Conservation (phyloP, 75 land plant species). For the Cryptomeria japonica region DNA sequence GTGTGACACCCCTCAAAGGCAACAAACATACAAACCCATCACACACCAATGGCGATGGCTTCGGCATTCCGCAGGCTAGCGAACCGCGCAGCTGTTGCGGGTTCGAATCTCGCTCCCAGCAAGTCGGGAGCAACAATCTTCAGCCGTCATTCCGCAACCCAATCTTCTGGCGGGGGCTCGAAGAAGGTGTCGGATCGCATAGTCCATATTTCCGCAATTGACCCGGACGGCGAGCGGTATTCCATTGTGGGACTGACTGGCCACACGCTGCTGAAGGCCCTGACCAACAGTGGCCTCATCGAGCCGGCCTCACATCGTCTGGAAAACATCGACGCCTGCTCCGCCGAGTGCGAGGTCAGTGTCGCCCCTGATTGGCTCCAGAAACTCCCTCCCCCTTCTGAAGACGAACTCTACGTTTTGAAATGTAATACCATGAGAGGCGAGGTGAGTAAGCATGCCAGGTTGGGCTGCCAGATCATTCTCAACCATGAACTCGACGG, state of each 20-base stretch:
- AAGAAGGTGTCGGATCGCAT: slow-evolving; percentile 28
- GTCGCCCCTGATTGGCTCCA: slow-evolving; percentile 41
- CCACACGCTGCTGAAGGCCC: slow-evolving; percentile 38
- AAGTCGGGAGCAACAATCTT: background rate
- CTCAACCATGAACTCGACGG: slow-evolving; percentile 36
- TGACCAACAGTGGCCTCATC: slow-evolving; percentile 26
- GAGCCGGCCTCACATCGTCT: slow-evolving; percentile 37
- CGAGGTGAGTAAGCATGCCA: slow-evolving; percentile 29
- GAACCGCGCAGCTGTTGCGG: slow-evolving; percentile 2
- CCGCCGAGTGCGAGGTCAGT: slow-evolving; percentile 45
- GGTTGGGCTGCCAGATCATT: slow-evolving; percentile 44
- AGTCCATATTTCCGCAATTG: slow-evolving; percentile 36
- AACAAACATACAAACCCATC: background rate
- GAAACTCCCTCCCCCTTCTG: slow-evolving; percentile 41
- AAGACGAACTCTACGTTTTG: slow-evolving; percentile 43
- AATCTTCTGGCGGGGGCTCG: background rate
- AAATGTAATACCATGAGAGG: slow-evolving; percentile 5
- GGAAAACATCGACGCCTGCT: slow-evolving; percentile 40
- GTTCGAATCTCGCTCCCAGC: background rate
- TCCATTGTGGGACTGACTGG: slow-evolving; percentile 27
- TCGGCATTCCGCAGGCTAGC: slow-evolving; percentile 15
- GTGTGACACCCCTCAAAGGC: background rate
- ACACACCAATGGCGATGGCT: slow-evolving; percentile 5
- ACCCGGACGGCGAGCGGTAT: slow-evolving; percentile 29
- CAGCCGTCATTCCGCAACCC: background rate